Percentiles rank a stretch among this genome's conserved stretches.
Conservation (phyloP, 2,329 filamentous ascomycete species). For the Delphinella strobiligena region DNA sequence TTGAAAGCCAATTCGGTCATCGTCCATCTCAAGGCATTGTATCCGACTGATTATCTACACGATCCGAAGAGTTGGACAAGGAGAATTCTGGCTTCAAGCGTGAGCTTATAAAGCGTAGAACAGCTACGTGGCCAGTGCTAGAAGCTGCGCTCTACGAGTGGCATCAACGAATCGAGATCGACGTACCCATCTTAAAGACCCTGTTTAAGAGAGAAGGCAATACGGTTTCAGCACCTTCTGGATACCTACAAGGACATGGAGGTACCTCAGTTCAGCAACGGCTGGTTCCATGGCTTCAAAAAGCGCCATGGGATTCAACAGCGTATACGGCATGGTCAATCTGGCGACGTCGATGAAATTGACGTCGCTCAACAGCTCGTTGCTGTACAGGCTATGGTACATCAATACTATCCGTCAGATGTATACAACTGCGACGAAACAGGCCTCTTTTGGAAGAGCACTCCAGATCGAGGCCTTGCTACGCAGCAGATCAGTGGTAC, state of each 20-base stretch:
- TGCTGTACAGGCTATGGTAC: constrained; percentile 1
- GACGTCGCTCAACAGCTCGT: constrained; percentile 2
- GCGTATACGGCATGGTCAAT: neutral
- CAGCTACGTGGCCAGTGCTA: neutral
- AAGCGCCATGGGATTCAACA: constrained; percentile 1
- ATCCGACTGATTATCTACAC: neutral
- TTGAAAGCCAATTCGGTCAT: neutral
- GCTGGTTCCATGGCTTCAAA: constrained; percentile 8
- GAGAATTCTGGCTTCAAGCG: neutral
- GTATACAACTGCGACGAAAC: constrained; percentile 7
- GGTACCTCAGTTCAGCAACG: constrained; percentile 6
- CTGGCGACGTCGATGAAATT: neutral
- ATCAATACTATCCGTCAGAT: constrained; percentile 1
- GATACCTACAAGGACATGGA: constrained; percentile 1
- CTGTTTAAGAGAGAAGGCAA: neutral
- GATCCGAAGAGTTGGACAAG: neutral
- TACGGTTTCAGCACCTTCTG: neutral
- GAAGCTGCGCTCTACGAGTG: neutral
- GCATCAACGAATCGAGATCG: neutral
- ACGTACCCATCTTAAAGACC: neutral
- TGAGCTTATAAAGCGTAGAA: no score
- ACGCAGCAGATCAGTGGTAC: neutral
- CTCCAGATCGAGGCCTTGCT: neutral
- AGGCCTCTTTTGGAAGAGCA: constrained; percentile 4
- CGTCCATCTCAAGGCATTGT: neutral